These are phyloP conservation scores for Cryptomeria japonica DNA, from an alignment of 75 land plant species.

Conservation along the genomic window DNA sequence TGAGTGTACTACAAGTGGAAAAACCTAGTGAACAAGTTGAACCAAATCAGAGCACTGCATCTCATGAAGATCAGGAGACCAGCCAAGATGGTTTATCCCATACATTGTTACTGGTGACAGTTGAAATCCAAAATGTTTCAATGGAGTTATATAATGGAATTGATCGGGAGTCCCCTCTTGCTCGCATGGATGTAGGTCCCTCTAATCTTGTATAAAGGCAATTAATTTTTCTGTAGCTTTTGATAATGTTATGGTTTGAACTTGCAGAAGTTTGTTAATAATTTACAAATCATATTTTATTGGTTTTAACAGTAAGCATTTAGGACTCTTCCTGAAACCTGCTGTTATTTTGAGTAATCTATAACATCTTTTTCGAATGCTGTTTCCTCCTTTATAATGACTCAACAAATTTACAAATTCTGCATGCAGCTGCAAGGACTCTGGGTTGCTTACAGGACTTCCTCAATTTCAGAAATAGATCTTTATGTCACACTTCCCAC, in stretches of 20 bases:
- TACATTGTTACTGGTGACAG: conserved; percentile 62
- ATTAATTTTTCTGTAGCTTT: neutral
- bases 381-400: neutral
- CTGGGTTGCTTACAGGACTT: conserved; percentile 85
- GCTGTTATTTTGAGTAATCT: neutral
- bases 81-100: conserved; percentile 47
- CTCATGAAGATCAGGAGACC: conserved; percentile 48
- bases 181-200: conserved; percentile 76
- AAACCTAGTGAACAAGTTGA: conserved; percentile 3
- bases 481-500: conserved; percentile 84
- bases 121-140: conserved; percentile 71
- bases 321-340: neutral
- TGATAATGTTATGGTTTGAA: neutral
- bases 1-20: neutral
- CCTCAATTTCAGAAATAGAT: conserved; percentile 75
- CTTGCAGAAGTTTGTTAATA: neutral
- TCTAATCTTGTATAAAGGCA: neutral
- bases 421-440: conserved; percentile 78
- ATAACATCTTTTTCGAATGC: neutral
- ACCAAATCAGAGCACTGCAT: conserved; percentile 20
- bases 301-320: neutral
- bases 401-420: neutral
- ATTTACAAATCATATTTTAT: neutral
- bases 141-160: conserved; percentile 74
- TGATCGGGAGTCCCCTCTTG: conserved; percentile 78